These are phyloP conservation scores for Cyclostephanos tholiformis DNA, from an alignment of 108 stramenopile genomes.

Conservation along the genomic window DNA sequence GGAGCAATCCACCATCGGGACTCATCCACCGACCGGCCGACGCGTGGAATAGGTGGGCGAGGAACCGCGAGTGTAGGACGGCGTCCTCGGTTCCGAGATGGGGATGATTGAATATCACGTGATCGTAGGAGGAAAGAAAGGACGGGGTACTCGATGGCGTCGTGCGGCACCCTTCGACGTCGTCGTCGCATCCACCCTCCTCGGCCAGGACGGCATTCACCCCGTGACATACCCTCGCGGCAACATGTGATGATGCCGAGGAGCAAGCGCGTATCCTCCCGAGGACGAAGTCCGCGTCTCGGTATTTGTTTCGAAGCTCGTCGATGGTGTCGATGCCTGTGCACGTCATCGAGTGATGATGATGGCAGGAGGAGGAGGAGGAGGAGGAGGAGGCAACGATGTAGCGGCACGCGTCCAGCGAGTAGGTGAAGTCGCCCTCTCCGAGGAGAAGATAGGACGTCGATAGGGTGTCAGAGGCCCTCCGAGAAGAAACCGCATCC, in stretches of 20 bases:
- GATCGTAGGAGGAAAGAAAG: constrained; percentile 43
- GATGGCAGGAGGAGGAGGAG: background rate
- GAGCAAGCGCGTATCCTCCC: constrained; percentile 39
- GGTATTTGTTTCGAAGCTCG: constrained; percentile 44
- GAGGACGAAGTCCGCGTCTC: constrained; percentile 56
- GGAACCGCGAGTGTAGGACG: constrained; percentile 67
- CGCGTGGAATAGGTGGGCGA: constrained; percentile 79
- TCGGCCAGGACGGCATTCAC: constrained; percentile 67
- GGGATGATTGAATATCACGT: constrained; percentile 88
- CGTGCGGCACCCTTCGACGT: background rate
- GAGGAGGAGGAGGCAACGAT: constrained; percentile 24
- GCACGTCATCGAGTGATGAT: constrained; percentile 43
- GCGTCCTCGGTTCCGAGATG: constrained; percentile 87
- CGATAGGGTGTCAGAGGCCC: too few relatives aligned
- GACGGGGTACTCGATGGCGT: background rate
- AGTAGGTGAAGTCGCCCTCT: constrained; percentile 90
- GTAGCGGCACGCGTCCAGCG: constrained; percentile 71
- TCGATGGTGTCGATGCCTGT: constrained; percentile 70
- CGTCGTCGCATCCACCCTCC: background rate
- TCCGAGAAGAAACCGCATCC: too few relatives aligned
- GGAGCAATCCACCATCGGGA: constrained; percentile 51
- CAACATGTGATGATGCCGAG: background rate
- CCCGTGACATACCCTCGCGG: constrained; percentile 47
- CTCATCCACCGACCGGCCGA: constrained; percentile 56
- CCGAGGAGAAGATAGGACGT: constrained; percentile 56